Base-by-base conservation (phyloP, 202 grass and related monocot species). In the Setaria viridis region DNA sequence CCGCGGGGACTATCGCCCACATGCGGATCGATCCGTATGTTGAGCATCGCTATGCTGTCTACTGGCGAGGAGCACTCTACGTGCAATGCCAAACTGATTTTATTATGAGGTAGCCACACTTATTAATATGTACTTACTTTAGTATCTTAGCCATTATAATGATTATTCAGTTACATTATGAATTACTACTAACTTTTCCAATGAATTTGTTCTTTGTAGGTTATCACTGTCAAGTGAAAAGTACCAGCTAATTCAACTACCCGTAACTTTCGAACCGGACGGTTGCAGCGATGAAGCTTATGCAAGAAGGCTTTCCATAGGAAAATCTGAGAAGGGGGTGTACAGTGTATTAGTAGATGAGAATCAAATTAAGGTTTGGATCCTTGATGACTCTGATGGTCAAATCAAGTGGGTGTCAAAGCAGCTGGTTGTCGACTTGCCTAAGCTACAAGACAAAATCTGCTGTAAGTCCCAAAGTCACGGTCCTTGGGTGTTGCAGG, bases 281-380 rank as follows among this genome's bases (percentile, higher is more conserved):
- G 1, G 3, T 3, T 9, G 0, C 3, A 1, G 2, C 2, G 20
- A 6, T 19, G 17, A 59, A 2, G 10, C 20, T 9, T 11, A 25
- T 25, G 7, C 20, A 10, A 59, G 20, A 59, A 59, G 56, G n/a
- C 20, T 59, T 9, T 59, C 19, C 5, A 59, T 25, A 3, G 56
- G 58, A 25, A 81, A 41, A 12, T 81, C 67, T 21, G 1, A 81
- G n/a, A 70, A 57, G 3, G 79, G 79, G 6, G 64, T 81, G 2
- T 69, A 81, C 67, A 42, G 12, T 56, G 35, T n/a, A 41, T 42
- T 68, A 8, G 1, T 54, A 9, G 3, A 16, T 42, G 0, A 30
- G 9, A 1, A 3, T 1, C 25, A 29, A 3, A 12, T 80, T 20
- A 32, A 6, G 33, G 47, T 68, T 4, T 81, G 63, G 64, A 16